A percentile compares a stretch with the other conserved stretches of the same genome.
These are phyloP conservation scores for Gastrodia elata DNA, from an alignment of 106 monocot species.

Conservation along the genomic window DNA sequence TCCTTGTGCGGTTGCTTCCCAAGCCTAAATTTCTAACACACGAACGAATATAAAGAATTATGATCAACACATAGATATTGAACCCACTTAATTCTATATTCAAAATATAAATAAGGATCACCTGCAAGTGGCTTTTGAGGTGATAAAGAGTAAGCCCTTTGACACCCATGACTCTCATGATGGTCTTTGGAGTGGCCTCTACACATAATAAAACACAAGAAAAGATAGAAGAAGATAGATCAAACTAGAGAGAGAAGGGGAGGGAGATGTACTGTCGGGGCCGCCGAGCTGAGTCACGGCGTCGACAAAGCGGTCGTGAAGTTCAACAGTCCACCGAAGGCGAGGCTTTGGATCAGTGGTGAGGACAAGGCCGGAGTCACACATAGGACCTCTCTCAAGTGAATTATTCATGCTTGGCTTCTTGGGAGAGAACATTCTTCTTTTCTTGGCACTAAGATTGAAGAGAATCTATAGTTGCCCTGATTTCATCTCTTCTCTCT, in stretches of 20 bases:
- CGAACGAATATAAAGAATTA: not conserved
- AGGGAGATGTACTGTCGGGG: conserved; percentile 55
- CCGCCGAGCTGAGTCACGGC: conserved; percentile 95
- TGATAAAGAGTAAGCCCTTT: conserved; percentile 94
- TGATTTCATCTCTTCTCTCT: too few relatives aligned
- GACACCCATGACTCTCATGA: conserved; percentile 99
- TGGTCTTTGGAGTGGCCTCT: conserved; percentile 98
- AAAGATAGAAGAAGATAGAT: not conserved
- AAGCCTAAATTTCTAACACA: conserved; percentile 81
- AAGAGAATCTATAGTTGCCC: too few relatives aligned
- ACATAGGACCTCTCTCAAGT: conserved; percentile 49
- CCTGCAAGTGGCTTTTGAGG: conserved; percentile 95
- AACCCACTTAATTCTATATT: too few relatives aligned
- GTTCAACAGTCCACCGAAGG: conserved; percentile 97
- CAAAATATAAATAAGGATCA: not conserved
- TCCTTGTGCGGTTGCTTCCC: conserved; percentile 98
- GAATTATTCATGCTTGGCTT: conserved; percentile 62
- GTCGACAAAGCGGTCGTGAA: conserved; percentile 95
- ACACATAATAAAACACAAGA: conserved; percentile 12
- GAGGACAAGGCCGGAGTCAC: conserved; percentile 94
- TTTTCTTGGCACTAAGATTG: not conserved
- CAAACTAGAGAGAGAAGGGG: conserved; percentile 3
- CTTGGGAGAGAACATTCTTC: conserved; percentile 58
- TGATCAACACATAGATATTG: not conserved
- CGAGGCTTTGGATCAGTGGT: conserved; percentile 97